phyloP scores from a whole-genome alignment of 192 early-diverging fungal genomes.

The Backusella circina region DNA sequence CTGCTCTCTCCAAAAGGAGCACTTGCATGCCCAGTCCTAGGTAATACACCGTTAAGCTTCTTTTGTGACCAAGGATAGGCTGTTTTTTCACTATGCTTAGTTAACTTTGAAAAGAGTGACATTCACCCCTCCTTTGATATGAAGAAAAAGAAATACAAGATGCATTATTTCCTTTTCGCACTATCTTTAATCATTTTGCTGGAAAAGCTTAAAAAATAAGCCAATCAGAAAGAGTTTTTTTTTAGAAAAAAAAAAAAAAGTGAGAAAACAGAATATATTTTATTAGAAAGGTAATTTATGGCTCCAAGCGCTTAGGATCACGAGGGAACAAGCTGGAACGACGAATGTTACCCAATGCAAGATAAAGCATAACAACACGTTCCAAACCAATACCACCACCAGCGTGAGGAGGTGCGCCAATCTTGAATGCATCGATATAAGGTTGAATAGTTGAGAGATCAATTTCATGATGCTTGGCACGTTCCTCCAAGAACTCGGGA shows the following conservation, averaged over 20 bases:
- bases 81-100: conserved; percentile 10
- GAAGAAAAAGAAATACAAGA: not conserved
- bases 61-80: conserved; percentile 23
- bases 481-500: conserved; percentile 70
- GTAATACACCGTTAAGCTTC: conserved; percentile 14
- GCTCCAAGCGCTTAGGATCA: conserved; percentile 89
- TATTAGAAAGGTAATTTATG: conserved; percentile 48
- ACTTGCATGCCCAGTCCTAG: conserved; percentile 16
- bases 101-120: conserved; percentile 23
- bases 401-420: conserved; percentile 94
- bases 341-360: conserved; percentile 93
- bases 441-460: conserved; percentile 80
- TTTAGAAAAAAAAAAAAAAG: not conserved
- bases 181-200: not conserved
- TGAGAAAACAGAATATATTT: not conserved
- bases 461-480: conserved; percentile 72
- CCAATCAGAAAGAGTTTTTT: not conserved
- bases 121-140: conserved; percentile 6
- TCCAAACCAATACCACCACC: conserved; percentile 97
- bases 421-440: conserved; percentile 96
- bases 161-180: not conserved
- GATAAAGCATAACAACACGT: conserved; percentile 96
- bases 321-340: conserved; percentile 92
- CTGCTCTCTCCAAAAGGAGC: not conserved
- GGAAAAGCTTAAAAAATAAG: not conserved